Conservation (phyloP, 352 stramenopile species). For the Phytophthora pinifolia region DNA sequence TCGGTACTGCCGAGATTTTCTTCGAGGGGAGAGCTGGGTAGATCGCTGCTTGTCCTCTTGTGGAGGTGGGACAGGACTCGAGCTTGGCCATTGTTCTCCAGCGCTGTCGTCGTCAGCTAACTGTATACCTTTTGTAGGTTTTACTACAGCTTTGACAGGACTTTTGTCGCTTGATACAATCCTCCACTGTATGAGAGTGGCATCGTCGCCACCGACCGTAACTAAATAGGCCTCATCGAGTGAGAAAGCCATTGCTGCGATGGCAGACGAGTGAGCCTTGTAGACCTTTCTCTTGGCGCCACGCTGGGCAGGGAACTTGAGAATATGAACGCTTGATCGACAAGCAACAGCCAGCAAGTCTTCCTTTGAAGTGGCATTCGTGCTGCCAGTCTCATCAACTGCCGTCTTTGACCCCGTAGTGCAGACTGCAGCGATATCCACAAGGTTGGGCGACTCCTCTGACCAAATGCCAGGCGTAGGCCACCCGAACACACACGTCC, state of each 20-base stretch:
- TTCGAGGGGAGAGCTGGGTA: constrained; percentile 32
- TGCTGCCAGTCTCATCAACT: constrained; percentile 1
- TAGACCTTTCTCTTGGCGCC: constrained; percentile 45
- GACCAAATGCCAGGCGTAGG: constrained; percentile 61
- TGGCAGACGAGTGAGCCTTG: constrained; percentile 46
- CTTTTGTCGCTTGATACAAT: constrained; percentile 1
- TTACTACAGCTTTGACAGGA: background rate
- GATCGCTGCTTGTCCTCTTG: constrained; percentile 14
- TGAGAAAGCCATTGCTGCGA: constrained; percentile 51
- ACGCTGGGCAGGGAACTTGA: constrained; percentile 49
- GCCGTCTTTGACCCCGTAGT: constrained; percentile 32
- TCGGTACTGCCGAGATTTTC: constrained; percentile 37
- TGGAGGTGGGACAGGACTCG: constrained; percentile 11
- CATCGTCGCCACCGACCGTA: constrained; percentile 57
- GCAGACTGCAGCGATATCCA: constrained; percentile 50
- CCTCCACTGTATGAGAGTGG: constrained; percentile 61
- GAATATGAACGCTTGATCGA: constrained; percentile 47
- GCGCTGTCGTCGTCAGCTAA: constrained; percentile 4
- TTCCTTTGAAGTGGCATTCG: constrained; percentile 20
- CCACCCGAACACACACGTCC: constrained; percentile 75
- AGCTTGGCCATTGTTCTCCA: constrained; percentile 13
- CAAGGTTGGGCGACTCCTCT: constrained; percentile 47
- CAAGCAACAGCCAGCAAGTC: constrained; percentile 53
- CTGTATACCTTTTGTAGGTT: constrained; percentile 2
- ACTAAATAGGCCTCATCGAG: constrained; percentile 52